Conservation (phyloP, 495 filamentous ascomycete species). For the Neurospora sp. region DNA sequence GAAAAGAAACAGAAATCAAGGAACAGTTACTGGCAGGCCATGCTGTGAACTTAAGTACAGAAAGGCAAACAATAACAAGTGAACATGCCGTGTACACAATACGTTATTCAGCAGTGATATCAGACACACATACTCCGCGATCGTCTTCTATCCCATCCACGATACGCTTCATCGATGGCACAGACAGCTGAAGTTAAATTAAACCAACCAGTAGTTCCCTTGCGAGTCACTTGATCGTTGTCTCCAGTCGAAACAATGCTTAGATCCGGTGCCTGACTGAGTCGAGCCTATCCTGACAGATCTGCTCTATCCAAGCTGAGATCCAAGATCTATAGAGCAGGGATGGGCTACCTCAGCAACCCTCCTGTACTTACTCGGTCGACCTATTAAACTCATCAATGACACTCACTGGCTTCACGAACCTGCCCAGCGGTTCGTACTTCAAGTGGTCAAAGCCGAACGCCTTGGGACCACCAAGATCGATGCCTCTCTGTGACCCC, state of each 20-base stretch:
- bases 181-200: not conserved
- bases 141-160: not conserved
- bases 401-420: constrained; percentile 39
- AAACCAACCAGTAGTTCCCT: not conserved
- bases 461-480: constrained; percentile 41
- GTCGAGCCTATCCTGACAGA: not conserved
- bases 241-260: not conserved
- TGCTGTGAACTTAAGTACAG: not conserved
- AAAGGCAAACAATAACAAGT: not conserved
- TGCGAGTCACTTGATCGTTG: not conserved
- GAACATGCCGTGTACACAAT: not conserved
- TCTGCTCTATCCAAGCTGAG: not conserved
- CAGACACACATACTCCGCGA: too few relatives aligned
- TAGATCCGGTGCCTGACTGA: not conserved
- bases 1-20: not conserved
- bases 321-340: not conserved
- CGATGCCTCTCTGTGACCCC: constrained; percentile 35
- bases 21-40: not conserved
- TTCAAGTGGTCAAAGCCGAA: constrained; percentile 42
- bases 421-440: constrained; percentile 38
- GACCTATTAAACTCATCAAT: constrained; percentile 38
- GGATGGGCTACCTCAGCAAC: not conserved
- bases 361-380: not conserved
- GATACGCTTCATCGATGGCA: not conserved
- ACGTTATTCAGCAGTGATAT: too few relatives aligned